A percentile compares a stretch with the other conserved stretches of the same genome.
Evolutionary conservation across 169 alveolate genomes (phyloP).

Genomic region (Plasmodium adleri): DNA sequence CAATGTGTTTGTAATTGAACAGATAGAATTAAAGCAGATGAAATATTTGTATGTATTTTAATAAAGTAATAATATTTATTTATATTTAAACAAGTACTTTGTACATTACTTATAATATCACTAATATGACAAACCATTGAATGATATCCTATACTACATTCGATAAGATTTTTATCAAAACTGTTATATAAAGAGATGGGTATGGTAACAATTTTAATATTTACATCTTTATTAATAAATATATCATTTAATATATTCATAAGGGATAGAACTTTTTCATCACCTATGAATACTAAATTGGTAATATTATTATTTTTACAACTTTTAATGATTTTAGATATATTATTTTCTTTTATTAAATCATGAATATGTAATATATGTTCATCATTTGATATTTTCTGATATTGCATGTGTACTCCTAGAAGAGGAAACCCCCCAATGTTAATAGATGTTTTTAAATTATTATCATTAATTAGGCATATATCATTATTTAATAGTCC

Average conservation of each 20-base stretch:
- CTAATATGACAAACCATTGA: conserved; percentile 29
- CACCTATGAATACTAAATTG: conserved; percentile 51
- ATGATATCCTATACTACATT: conserved; percentile 57
- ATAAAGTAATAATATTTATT: conserved; percentile 25
- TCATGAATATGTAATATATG: not conserved
- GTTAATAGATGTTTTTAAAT: conserved; percentile 15
- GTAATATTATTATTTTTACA: conserved; percentile 24
- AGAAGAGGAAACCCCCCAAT: conserved; percentile 40
- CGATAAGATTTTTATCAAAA: conserved; percentile 26
- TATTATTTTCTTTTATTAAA: conserved; percentile 6
- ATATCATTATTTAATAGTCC: conserved; percentile 36
- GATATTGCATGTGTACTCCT: conserved; percentile 13
- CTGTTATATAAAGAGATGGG: conserved; percentile 53
- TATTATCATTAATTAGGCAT: conserved; percentile 32
- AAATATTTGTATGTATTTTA: conserved; percentile 29
- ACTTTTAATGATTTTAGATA: conserved; percentile 1
- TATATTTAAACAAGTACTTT: conserved; percentile 16
- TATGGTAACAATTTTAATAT: conserved; percentile 25
- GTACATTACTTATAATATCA: conserved; percentile 33
- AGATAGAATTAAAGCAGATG: conserved; percentile 23
- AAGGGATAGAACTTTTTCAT: conserved; percentile 39
- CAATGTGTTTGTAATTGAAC: conserved; percentile 54
- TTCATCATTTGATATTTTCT: not conserved
- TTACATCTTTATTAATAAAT: conserved; percentile 15
- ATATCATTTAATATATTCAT: conserved; percentile 54